These are phyloP conservation scores for Acanthamoeba triangularis DNA, from an alignment of 208 protist genomes.

Conservation along the genomic window DNA sequence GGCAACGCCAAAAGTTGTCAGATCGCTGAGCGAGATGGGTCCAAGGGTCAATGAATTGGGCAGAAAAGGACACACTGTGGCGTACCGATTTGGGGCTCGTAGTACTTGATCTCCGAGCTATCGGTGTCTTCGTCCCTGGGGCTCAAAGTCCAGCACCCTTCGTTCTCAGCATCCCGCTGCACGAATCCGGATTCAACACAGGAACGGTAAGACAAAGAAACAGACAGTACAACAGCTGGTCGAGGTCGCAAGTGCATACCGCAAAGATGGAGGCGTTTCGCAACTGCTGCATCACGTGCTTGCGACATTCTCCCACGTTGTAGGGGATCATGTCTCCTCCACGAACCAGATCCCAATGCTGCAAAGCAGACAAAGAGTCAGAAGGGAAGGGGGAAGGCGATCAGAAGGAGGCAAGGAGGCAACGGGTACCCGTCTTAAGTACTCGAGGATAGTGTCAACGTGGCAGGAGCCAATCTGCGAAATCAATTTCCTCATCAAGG, in stretches of 20 bases:
- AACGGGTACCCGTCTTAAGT: not conserved
- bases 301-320: slow-evolving; percentile 41
- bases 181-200: not conserved
- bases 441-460: slow-evolving; percentile 38
- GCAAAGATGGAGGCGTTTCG: not conserved
- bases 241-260: not conserved
- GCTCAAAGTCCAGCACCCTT: slow-evolving; percentile 51
- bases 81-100: slow-evolving; percentile 8
- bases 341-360: slow-evolving; percentile 40
- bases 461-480: slow-evolving; percentile 44
- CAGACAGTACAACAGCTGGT: not conserved
- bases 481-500: slow-evolving; percentile 16
- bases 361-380: not conserved
- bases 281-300: not conserved
- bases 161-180: slow-evolving; percentile 34
- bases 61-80: not conserved
- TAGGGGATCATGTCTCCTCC: not conserved
- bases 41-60: not conserved
- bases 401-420: not conserved
- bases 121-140: not conserved
- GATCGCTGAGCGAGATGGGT: too few species aligned
- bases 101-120: slow-evolving; percentile 41
- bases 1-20: not conserved
- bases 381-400: not conserved
- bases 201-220: not conserved